Base-by-base conservation (phyloP, 1,284 basidiomycete species). In the Tilletia walkeri region DNA sequence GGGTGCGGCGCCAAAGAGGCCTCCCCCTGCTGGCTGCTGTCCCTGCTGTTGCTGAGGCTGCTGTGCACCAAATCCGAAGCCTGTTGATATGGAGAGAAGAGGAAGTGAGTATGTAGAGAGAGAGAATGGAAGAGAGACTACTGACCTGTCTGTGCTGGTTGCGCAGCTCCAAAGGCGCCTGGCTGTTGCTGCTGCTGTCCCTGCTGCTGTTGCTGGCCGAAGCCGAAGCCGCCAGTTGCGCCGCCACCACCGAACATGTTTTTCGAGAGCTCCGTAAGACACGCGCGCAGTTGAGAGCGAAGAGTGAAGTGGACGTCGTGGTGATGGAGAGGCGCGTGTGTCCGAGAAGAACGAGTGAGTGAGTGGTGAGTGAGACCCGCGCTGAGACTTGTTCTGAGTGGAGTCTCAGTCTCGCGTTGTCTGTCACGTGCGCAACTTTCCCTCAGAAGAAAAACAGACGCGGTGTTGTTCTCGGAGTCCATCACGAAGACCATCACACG, bases 1-100 rank as follows among this genome's bases (percentile, higher is more conserved):
- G 39, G 69, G 59, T 41, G 41, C 9, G 74, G 75, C 70, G n/a
- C 79, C 76, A 50, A 77, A 78, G 53, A 80, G 76, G 41, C 75
- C 73, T 49, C 75, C 73, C 6, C n/a, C 56, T 39, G 30, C 56
- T 24, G 56, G 56, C 56, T 41, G 45, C 38, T 66, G 36, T n/a
- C 38, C 20, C 47, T 49, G 66, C 66, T 49, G 66, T 14, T 67
- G 45, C 66, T 14, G 50, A 7, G 18, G 66, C 48, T 67, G 66
- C 41, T 61, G 56, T 14, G 56, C 56, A 4, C 56, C 56, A 4
- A 61, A 61, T n/a, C 56, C 56, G 56, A 61, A 61, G 36, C 56
- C 56, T 61, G 56, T 30, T 7, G n/a, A 14, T 49, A 49, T 49
- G n/a, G 41, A 53, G 50, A 18, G 50, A 53, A 53, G 50, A 6